phyloP scores from a whole-genome alignment of 495 filamentous ascomycete species.

The Penicillium riverlandense region DNA sequence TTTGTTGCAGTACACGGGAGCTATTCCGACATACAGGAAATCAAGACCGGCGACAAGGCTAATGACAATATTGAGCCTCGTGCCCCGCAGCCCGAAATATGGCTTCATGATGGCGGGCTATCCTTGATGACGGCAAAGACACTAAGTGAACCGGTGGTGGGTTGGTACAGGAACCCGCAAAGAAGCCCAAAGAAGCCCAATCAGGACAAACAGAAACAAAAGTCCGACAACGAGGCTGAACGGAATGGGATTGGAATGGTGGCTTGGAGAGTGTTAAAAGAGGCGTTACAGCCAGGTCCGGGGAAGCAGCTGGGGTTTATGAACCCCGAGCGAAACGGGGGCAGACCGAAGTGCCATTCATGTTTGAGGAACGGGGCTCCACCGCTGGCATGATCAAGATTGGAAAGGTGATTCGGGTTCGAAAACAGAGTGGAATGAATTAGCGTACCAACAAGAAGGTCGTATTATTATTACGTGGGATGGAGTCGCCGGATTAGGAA shows the following conservation, averaged over 20 bases:
- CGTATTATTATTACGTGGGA: conserved; percentile 8
- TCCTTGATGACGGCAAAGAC: neutral
- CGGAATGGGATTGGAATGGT: too few species aligned
- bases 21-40: conserved; percentile 39
- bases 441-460: conserved; percentile 4
- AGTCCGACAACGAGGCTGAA: neutral
- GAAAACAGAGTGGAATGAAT: neutral
- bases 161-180: too few species aligned
- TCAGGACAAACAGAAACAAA: neutral
- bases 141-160: too few species aligned
- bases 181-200: neutral
- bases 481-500: conserved; percentile 12
- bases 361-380: neutral
- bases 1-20: conserved; percentile 1
- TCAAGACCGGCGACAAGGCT: conserved; percentile 61
- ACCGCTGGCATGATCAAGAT: neutral
- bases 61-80: conserved; percentile 57
- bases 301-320: conserved; percentile 10
- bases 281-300: conserved; percentile 1
- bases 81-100: conserved; percentile 59
- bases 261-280: neutral
- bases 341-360: neutral
- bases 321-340: conserved; percentile 1
- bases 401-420: neutral
- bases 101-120: conserved; percentile 14